phyloP scores from a whole-genome alignment of 2,329 filamentous ascomycete genomes.

The Grosmannia clavigera region DNA sequence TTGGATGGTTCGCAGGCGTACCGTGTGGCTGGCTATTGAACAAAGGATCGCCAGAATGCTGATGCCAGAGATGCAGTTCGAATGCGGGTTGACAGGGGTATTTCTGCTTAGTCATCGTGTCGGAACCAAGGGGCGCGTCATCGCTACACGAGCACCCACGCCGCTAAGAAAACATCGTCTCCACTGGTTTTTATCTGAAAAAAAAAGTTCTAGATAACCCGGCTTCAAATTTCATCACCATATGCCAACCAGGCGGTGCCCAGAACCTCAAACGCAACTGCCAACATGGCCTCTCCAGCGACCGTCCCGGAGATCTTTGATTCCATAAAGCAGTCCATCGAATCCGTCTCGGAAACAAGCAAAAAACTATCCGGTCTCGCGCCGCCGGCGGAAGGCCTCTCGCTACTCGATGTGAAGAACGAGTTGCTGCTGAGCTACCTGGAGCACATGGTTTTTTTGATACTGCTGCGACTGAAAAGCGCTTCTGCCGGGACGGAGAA shows the following conservation, averaged over 20 bases:
- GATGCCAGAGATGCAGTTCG: not conserved
- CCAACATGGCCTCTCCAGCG: conserved; percentile 18
- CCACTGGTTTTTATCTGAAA: conserved; percentile 5
- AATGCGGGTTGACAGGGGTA: not conserved
- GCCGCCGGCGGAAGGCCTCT: conserved; percentile 77
- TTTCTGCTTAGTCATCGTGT: not conserved
- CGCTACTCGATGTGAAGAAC: conserved; percentile 89
- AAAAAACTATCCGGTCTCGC: conserved; percentile 50
- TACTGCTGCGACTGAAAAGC: conserved; percentile 67
- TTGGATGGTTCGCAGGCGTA: not conserved
- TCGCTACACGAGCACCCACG: not conserved
- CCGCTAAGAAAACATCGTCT: not conserved
- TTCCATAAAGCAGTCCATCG: conserved; percentile 45
- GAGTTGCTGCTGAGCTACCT: conserved; percentile 94
- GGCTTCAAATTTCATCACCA: not conserved
- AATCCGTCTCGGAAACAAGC: conserved; percentile 53
- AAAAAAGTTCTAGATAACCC: conserved; percentile 3
- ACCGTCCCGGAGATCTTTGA: conserved; percentile 35
- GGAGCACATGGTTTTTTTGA: conserved; percentile 82
- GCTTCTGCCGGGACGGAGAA: conserved; percentile 14
- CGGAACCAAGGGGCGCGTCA: conserved; percentile 1
- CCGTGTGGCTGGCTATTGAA: not conserved
- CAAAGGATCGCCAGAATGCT: not conserved
- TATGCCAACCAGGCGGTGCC: not conserved
- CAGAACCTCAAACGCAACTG: not conserved